Conservation (phyloP, 345 rosid species). For the Geranium rotundifolium region DNA sequence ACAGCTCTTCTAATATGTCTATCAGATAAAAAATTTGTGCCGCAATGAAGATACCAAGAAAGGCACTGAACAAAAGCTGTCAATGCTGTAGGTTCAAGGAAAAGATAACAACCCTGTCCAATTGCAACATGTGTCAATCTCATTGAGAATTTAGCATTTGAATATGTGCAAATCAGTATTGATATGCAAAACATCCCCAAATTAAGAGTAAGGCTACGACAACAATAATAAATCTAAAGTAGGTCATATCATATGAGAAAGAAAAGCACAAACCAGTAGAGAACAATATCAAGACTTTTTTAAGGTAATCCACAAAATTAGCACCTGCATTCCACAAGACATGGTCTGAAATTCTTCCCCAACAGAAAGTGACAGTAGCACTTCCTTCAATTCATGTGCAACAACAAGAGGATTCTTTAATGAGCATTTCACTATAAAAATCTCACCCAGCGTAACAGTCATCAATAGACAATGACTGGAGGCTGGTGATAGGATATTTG, state of each 20-base stretch:
- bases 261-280: background rate
- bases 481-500: conserved; percentile 20
- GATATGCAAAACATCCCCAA: background rate
- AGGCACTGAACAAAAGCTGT: conserved; percentile 30
- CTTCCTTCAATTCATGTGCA: conserved; percentile 41
- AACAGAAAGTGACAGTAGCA: conserved; percentile 44
- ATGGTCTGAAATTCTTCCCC: conserved; percentile 43
- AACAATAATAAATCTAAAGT: no score
- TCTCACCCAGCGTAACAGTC: conserved; percentile 32
- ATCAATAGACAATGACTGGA: conserved; percentile 35
- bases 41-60: conserved; percentile 27
- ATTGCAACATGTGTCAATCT: conserved; percentile 23
- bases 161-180: background rate
- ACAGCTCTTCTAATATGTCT: conserved; percentile 22
- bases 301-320: conserved; percentile 7
- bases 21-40: conserved; percentile 22
- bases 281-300: background rate
- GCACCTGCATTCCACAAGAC: conserved; percentile 56
- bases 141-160: conserved; percentile 8
- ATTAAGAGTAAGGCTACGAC: background rate
- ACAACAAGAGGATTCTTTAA: conserved; percentile 37
- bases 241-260: background rate
- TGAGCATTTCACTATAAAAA: conserved; percentile 39
- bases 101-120: conserved; percentile 68
- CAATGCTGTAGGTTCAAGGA: conserved; percentile 56